These are phyloP conservation scores for Beverwykella pulmonaria DNA, from an alignment of 495 filamentous ascomycete species.

Conservation along the genomic window DNA sequence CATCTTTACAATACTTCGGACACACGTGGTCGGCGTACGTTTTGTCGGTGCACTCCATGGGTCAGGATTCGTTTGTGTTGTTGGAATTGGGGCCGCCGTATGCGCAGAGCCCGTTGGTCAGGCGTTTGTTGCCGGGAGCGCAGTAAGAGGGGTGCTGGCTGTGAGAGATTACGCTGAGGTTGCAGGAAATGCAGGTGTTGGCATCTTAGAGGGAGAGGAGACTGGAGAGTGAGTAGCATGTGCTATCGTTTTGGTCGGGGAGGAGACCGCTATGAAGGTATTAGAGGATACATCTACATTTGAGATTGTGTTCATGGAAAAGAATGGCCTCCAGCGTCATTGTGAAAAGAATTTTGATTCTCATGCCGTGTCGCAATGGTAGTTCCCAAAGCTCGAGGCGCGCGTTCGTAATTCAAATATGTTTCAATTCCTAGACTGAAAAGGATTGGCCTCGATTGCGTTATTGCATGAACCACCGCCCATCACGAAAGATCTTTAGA, in stretches of 20 bases:
- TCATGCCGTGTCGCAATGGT: too few species aligned
- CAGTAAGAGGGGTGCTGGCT: not conserved
- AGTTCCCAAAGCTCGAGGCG: too few species aligned
- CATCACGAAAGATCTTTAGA: too few species aligned
- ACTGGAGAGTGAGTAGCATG: constrained; percentile 3
- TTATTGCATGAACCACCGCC: not conserved
- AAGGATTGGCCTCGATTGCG: not conserved
- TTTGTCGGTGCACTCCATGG: constrained; percentile 6
- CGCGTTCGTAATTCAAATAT: too few species aligned
- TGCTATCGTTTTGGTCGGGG: not conserved
- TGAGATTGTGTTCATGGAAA: too few species aligned
- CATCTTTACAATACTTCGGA: not conserved
- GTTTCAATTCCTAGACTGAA: too few species aligned
- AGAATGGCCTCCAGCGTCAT: too few species aligned
- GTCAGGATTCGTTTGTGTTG: constrained; percentile 2
- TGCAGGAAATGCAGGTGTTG: constrained; percentile 1
- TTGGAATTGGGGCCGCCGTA: not conserved
- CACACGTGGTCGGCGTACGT: not conserved
- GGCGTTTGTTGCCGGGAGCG: not conserved
- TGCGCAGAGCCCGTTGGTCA: constrained; percentile 5
- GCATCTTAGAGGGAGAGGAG: not conserved
- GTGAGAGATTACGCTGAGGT: not conserved
- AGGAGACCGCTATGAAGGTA: too few species aligned
- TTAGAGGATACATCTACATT: too few species aligned
- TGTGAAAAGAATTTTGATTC: too few species aligned